phyloP scores from a whole-genome alignment of 1,284 basidiomycete species.

The Moesziomyces globuligerus region DNA sequence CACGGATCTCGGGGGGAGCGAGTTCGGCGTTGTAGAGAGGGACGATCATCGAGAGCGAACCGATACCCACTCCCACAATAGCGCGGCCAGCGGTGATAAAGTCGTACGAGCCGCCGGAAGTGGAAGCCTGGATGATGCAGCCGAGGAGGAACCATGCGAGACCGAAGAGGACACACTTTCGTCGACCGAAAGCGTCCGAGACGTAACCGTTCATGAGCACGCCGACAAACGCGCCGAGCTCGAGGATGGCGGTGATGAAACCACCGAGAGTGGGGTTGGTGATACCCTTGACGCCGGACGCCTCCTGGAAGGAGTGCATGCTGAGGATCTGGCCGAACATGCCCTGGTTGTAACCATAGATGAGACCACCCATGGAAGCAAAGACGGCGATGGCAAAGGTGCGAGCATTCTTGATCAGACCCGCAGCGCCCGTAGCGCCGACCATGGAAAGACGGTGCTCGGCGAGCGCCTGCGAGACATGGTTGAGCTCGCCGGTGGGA shows the following conservation, averaged over 20 bases:
- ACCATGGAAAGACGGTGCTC: constrained; percentile 44
- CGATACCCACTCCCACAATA: constrained; percentile 81
- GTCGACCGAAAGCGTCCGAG: constrained; percentile 76
- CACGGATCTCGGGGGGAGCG: constrained; percentile 80
- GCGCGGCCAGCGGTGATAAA: constrained; percentile 77
- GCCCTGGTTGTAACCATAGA: constrained; percentile 82
- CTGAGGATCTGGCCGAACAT: constrained; percentile 74
- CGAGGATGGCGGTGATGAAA: constrained; percentile 77
- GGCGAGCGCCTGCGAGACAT: constrained; percentile 35
- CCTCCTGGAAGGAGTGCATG: constrained; percentile 77
- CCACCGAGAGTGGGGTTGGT: constrained; percentile 78
- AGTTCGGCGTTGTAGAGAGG: constrained; percentile 82
- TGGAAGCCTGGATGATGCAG: constrained; percentile 74
- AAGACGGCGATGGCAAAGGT: constrained; percentile 58
- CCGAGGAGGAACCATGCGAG: constrained; percentile 79
- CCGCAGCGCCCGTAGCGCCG: constrained; percentile 43
- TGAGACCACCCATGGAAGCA: constrained; percentile 79
- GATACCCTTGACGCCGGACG: constrained; percentile 77
- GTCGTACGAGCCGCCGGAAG: constrained; percentile 72
- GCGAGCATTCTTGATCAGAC: constrained; percentile 52
- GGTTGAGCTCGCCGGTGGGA: constrained; percentile 3
- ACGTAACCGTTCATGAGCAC: constrained; percentile 76
- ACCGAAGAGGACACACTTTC: constrained; percentile 75
- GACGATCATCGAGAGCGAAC: constrained; percentile 79
- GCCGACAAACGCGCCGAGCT: constrained; percentile 79